phyloP scores from a whole-genome alignment of 371 early-diverging fungal genomes.

The Parasitella parasitica region DNA sequence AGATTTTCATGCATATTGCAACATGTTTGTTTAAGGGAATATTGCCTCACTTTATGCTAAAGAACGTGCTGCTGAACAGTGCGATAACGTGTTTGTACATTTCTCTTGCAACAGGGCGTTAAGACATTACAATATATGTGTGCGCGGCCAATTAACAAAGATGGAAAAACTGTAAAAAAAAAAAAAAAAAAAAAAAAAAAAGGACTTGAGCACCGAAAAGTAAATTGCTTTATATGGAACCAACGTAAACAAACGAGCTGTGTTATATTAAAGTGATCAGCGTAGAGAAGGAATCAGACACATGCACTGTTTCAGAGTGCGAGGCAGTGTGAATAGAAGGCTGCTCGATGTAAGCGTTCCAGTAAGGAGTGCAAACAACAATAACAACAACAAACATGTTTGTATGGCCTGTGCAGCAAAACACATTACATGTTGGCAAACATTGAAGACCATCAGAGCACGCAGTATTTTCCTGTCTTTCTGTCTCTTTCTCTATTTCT shows the following conservation, averaged over 20 bases:
- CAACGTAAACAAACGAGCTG: neutral
- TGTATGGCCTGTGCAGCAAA: constrained; percentile 13
- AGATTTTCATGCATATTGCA: neutral
- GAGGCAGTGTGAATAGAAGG: too few species aligned
- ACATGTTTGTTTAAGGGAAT: neutral
- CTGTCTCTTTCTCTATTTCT: neutral
- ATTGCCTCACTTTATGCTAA: neutral
- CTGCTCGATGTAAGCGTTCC: too few species aligned
- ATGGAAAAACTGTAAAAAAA: neutral
- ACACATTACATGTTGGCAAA: neutral
- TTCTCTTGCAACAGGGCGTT: neutral
- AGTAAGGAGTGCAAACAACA: neutral
- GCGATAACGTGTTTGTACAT: neutral
- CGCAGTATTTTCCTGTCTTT: neutral
- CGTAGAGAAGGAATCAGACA: too few species aligned
- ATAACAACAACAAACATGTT: constrained; percentile 14
- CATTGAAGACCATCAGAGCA: constrained; percentile 13
- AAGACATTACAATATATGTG: neutral
- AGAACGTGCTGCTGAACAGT: neutral
- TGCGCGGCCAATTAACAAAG: neutral
- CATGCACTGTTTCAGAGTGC: too few species aligned
- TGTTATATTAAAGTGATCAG: neutral
- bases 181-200: neutral
- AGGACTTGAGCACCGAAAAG: neutral
- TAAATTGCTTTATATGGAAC: constrained; percentile 1